Evolutionary conservation across 306 rosid genomes (phyloP).

Genomic region (Prunus salicina): DNA sequence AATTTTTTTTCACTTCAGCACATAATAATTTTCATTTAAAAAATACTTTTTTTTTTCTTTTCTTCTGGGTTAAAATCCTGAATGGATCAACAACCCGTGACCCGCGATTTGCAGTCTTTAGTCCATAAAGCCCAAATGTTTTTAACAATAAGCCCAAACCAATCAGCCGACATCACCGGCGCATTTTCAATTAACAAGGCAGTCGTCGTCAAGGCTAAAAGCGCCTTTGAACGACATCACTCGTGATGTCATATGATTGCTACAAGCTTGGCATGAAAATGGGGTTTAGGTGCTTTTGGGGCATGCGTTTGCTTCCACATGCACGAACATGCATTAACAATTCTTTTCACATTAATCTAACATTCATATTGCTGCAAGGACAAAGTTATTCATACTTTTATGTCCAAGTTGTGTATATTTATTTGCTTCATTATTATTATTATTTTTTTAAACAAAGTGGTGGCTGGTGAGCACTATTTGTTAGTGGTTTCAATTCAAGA

Average conservation of each 20-base stretch:
- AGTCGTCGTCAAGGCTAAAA: background rate
- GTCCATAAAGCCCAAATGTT: no score
- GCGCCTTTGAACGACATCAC: conserved; percentile 4
- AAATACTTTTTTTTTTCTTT: no score
- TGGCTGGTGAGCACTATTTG: background rate
- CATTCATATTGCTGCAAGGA: background rate
- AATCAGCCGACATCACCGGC: no score
- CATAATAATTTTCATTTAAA: no score
- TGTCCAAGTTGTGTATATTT: background rate
- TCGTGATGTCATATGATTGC: background rate
- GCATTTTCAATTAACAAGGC: background rate
- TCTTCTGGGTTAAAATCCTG: no score
- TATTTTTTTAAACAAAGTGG: no score
- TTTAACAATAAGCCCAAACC: no score
- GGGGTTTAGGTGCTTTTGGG: background rate
- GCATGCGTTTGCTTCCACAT: background rate
- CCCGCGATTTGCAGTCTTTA: no score
- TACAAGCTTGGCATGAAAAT: background rate
- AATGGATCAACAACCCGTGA: no score
- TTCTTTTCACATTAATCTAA: background rate
- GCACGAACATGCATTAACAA: background rate
- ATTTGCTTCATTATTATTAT: background rate
- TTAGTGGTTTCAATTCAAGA: background rate
- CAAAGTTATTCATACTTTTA: no score
- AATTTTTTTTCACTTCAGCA: no score